These are phyloP conservation scores for Sphagnum contortum DNA, from an alignment of 225 moss, liverwort and hornwort genomes.

Conservation along the genomic window DNA sequence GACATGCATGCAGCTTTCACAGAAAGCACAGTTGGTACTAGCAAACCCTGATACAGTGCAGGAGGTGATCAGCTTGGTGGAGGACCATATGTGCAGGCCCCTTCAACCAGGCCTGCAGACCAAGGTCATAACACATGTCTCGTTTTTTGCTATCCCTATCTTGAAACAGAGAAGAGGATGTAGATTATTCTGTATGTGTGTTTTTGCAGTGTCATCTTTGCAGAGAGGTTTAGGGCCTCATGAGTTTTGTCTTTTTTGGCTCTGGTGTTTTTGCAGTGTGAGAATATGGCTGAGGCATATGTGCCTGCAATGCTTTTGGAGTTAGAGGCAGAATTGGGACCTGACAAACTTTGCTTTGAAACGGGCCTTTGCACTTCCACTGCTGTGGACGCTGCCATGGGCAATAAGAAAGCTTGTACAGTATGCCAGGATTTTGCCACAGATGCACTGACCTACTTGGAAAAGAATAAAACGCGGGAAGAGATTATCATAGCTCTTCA, in stretches of 20 bases:
- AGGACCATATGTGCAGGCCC: constrained; percentile 32
- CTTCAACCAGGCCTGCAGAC: constrained; percentile 13
- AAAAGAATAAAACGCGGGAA: constrained; percentile 14
- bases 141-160: not conserved
- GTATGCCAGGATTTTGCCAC: constrained; percentile 27
- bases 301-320: constrained; percentile 18
- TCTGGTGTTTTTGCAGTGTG: constrained; percentile 13
- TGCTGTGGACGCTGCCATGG: not conserved
- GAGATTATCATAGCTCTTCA: constrained; percentile 16
- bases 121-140: constrained; percentile 7
- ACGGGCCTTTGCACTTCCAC: constrained; percentile 13
- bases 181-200: too few species aligned
- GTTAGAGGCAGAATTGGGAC: constrained; percentile 16
- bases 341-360: constrained; percentile 21
- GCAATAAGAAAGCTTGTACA: constrained; percentile 16
- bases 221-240: too few species aligned
- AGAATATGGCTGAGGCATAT: constrained; percentile 18
- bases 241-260: not conserved
- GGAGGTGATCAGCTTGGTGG: constrained; percentile 25
- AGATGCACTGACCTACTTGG: constrained; percentile 23
- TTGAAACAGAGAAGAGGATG: too few species aligned
- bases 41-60: constrained; percentile 51
- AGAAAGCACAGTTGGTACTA: constrained; percentile 47
- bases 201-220: too few species aligned
- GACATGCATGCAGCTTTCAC: constrained; percentile 62